A percentile compares a stretch with the other conserved stretches of the same genome.
phyloP scores from a whole-genome alignment of 2,329 filamentous ascomycete species.

The Diaporthe citrichinensis region DNA sequence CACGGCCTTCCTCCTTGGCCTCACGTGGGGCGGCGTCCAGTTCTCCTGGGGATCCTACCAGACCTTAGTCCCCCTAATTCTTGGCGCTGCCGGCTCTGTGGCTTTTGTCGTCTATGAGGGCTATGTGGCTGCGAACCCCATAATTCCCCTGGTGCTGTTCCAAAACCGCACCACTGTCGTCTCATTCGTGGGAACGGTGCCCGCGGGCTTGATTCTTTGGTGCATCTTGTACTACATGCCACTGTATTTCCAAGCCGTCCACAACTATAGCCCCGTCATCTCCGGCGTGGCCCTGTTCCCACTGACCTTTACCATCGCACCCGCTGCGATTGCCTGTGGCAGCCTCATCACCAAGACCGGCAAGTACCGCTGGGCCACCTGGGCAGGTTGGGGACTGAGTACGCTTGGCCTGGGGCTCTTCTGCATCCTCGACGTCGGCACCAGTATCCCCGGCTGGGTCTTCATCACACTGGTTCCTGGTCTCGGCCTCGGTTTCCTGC shows the following conservation, averaged over 20 bases:
- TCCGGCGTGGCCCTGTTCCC: constrained; percentile 43
- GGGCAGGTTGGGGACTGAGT: constrained; percentile 41
- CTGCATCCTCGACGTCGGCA: constrained; percentile 37
- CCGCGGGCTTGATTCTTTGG: constrained; percentile 13
- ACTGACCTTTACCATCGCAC: constrained; percentile 37
- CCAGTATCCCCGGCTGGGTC: constrained; percentile 32
- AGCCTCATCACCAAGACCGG: constrained; percentile 38
- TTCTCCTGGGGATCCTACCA: background rate
- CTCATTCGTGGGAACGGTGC: background rate
- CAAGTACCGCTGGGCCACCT: constrained; percentile 41
- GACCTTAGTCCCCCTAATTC: background rate
- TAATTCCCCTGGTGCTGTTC: background rate
- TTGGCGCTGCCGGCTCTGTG: background rate
- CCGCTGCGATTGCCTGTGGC: constrained; percentile 41
- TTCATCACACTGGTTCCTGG: constrained; percentile 38
- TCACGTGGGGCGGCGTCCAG: constrained; percentile 15
- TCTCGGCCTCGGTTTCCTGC: constrained; percentile 42
- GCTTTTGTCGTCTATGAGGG: background rate
- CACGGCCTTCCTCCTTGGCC: background rate
- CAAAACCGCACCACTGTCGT: background rate
- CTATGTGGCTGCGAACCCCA: background rate
- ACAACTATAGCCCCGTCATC: constrained; percentile 37
- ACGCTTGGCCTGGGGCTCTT: constrained; percentile 35
- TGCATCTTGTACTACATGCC: constrained; percentile 41
- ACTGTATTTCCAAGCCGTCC: constrained; percentile 44